Base-by-base conservation (phyloP, 1,139 yeast species). In the Yamadazyma membranifaciens region DNA sequence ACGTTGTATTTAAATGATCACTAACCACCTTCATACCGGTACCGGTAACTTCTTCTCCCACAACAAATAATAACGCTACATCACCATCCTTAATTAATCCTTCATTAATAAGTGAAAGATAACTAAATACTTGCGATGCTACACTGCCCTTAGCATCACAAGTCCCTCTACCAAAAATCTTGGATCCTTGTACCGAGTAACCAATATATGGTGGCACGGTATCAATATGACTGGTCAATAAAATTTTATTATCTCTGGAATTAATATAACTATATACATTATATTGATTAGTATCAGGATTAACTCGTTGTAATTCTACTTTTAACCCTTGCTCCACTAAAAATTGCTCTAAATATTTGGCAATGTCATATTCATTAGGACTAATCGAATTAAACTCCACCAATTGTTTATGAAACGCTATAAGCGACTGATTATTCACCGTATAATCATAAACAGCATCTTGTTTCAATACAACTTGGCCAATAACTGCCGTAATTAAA, bases 111-210 rank as follows among this genome's bases (percentile, higher is more conserved):
- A 82, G 57, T 31, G 76, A 73, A 24, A 73, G 59, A 33, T 69
- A 69, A 0, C 87, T 78, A 31, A 70, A 65, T 10, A 81, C 64
- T 52, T 81, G 87, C 0, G 85, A 59, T 0, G 87, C 85, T 13
- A 83, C 81, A 10, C 85, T 79, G 1, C 73, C 86, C 52, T 83
- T 83, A 28, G 87, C 89, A 52, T 83, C 89, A 42, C 76, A 69
- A 3, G 83, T 57, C 2, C 91, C 91, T 42, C 89, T 67, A 9
- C 89, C 89, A 50, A 67, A 74, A 16, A 83, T 78, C 36, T 59
- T 59, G 34, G 69, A 64, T 4, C 77, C 81, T n/a, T 73, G 69
- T 11, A 71, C 57, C 4, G 55, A 54, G 57, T 81, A 83, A 1
- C 77, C 75, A 40, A 81, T 59, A 50, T 55, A 81, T 0, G 88